These are phyloP conservation scores for Ceratocystis huliohia DNA, from an alignment of 2,329 filamentous ascomycete species.

Conservation along the genomic window DNA sequence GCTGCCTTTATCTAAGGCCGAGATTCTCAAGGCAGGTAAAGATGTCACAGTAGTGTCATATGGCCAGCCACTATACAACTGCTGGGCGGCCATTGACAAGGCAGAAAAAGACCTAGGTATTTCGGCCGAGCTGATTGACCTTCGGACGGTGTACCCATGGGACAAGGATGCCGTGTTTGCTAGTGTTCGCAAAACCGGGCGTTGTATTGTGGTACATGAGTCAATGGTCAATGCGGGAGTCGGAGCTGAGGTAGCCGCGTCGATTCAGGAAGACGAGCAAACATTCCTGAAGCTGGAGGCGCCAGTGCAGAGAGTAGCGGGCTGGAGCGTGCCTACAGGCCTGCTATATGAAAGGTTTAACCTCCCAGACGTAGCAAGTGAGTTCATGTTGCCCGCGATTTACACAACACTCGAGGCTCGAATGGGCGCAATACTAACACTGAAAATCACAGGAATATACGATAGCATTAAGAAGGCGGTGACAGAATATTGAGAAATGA, in stretches of 20 bases:
- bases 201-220: slow-evolving; percentile 82
- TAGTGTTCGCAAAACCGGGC: slow-evolving; percentile 76
- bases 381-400: slow-evolving; percentile 32
- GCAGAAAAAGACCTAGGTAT: slow-evolving; percentile 65
- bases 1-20: slow-evolving; percentile 75
- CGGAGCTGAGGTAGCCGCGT: slow-evolving; percentile 77
- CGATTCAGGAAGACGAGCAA: slow-evolving; percentile 62
- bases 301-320: slow-evolving; percentile 70
- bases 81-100: slow-evolving; percentile 60
- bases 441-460: slow-evolving; percentile 21
- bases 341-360: slow-evolving; percentile 69
- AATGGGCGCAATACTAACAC: neutral
- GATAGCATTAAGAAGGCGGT: slow-evolving; percentile 50
- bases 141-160: slow-evolving; percentile 85
- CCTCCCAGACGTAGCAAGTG: slow-evolving; percentile 74
- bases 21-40: slow-evolving; percentile 66
- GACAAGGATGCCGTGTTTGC: slow-evolving; percentile 67
- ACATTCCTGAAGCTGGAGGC: slow-evolving; percentile 77
- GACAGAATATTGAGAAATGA: slow-evolving; percentile 39
- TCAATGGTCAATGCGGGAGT: slow-evolving; percentile 83
- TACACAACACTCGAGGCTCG: neutral
- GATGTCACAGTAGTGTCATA: slow-evolving; percentile 80
- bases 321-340: slow-evolving; percentile 79
- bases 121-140: slow-evolving; percentile 71
- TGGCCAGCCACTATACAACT: slow-evolving; percentile 78